phyloP scores from a whole-genome alignment of 129 eudicot genomes.

The Flaveria sonorensis region DNA sequence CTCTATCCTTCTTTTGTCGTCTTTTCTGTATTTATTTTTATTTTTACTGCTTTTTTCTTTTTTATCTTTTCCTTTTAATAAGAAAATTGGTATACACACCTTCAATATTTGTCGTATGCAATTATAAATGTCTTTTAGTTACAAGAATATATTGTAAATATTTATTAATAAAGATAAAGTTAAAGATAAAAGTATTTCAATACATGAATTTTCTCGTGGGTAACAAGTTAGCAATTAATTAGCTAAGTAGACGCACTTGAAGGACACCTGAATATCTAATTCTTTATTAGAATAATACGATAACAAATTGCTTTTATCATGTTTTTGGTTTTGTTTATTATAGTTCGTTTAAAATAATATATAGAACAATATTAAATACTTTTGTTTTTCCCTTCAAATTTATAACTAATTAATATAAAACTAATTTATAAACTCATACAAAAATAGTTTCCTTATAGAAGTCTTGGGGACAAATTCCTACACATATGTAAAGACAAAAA shows the following conservation, averaged over 20 bases:
- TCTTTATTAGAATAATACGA: too few species aligned
- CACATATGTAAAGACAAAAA: too few species aligned
- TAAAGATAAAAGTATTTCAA: neutral
- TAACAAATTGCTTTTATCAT: too few species aligned
- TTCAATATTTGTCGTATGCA: constrained; percentile 14
- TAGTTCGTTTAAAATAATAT: too few species aligned
- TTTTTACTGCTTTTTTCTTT: neutral
- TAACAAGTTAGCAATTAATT: neutral
- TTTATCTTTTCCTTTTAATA: neutral
- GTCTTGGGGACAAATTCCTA: too few species aligned
- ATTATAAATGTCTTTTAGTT: neutral
- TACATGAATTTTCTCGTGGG: neutral
- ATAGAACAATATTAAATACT: too few species aligned
- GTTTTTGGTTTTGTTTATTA: too few species aligned
- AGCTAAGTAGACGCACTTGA: neutral
- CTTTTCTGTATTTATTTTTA: constrained; percentile 14
- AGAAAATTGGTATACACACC: neutral
- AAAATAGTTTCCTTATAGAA: too few species aligned
- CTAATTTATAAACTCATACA: too few species aligned
- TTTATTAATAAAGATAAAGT: neutral
- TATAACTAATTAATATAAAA: too few species aligned
- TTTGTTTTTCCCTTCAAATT: too few species aligned
- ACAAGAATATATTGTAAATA: neutral
- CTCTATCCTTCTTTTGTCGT: constrained; percentile 15
- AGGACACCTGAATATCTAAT: too few species aligned